phyloP scores from a whole-genome alignment of 2,329 filamentous ascomycete genomes.

The Pseudohalonectria lignicola region DNA sequence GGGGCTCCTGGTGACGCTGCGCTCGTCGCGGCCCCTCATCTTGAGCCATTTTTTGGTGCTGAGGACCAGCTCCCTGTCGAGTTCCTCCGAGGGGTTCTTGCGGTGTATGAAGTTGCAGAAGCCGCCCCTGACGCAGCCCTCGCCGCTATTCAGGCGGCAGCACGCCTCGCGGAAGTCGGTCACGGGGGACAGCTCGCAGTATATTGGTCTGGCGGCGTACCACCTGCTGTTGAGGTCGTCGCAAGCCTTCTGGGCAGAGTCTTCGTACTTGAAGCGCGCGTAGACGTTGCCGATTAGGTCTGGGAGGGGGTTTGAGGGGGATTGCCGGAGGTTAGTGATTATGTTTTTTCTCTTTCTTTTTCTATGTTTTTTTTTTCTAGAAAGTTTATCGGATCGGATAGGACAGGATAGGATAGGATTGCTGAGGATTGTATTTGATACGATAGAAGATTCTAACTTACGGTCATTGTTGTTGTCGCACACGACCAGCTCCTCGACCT shows the following conservation, averaged over 20 bases:
- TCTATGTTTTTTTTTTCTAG: no score
- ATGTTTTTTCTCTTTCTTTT: no score
- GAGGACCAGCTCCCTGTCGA: slow-evolving; percentile 79
- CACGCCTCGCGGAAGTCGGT: slow-evolving; percentile 98
- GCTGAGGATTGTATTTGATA: neutral
- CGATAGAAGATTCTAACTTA: neutral
- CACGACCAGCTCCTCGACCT: slow-evolving; percentile 94
- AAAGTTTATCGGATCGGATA: no score
- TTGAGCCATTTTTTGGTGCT: slow-evolving; percentile 96
- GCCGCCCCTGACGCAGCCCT: slow-evolving; percentile 89
- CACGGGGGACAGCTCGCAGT: slow-evolving; percentile 93
- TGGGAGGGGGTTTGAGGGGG: neutral
- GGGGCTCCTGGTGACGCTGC: slow-evolving; percentile 72
- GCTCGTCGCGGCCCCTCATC: slow-evolving; percentile 69
- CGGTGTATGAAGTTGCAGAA: slow-evolving; percentile 99
- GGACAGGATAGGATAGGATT: no score
- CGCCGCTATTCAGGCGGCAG: slow-evolving; percentile 85
- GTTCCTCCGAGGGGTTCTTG: slow-evolving; percentile 82
- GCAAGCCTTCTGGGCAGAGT: slow-evolving; percentile 85
- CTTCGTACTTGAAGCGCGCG: slow-evolving; percentile 99
- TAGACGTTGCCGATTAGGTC: slow-evolving; percentile 97
- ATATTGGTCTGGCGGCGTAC: slow-evolving; percentile 95
- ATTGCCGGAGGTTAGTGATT: no score
- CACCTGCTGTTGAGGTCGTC: slow-evolving; percentile 89
- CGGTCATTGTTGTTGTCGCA: slow-evolving; percentile 99